Percentiles rank a stretch among this genome's conserved stretches.
phyloP scores from a whole-genome alignment of 768 basidiomycete genomes.

The Crucibulum laeve region DNA sequence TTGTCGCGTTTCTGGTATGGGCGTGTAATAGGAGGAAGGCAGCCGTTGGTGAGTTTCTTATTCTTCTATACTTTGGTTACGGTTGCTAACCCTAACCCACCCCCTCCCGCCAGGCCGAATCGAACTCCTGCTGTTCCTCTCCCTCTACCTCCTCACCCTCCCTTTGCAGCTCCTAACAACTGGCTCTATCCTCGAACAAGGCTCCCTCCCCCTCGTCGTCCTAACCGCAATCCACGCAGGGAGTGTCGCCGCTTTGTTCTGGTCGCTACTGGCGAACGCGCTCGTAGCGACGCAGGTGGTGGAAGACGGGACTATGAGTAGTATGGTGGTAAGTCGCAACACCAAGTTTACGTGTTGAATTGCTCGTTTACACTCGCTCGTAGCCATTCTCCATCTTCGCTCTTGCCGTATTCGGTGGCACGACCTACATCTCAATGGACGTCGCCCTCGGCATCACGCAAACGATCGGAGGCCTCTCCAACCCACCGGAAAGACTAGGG shows the following conservation, averaged over 20 bases:
- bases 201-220: conserved; percentile 61
- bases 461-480: conserved; percentile 51
- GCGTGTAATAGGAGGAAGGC: conserved; percentile 59
- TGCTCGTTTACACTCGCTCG: conserved; percentile 1
- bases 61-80: conserved; percentile 45
- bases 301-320: conserved; percentile 81
- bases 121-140: neutral
- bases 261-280: conserved; percentile 72
- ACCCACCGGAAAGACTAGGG: conserved; percentile 49
- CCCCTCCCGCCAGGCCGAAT: conserved; percentile 42
- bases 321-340: conserved; percentile 51
- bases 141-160: neutral
- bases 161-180: conserved; percentile 34
- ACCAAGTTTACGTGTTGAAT: neutral
- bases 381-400: conserved; percentile 64
- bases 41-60: conserved; percentile 63
- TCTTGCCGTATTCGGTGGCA: conserved; percentile 60
- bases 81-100: conserved; percentile 37
- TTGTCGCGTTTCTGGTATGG: conserved; percentile 47
- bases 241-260: conserved; percentile 72
- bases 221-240: conserved; percentile 80
- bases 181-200: conserved; percentile 76
- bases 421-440: conserved; percentile 84
- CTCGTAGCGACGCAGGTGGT: conserved; percentile 85
- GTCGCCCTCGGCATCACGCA: conserved; percentile 51